Conservation (phyloP, 202 grass and related monocot species). For the Panicum hallii region DNA sequence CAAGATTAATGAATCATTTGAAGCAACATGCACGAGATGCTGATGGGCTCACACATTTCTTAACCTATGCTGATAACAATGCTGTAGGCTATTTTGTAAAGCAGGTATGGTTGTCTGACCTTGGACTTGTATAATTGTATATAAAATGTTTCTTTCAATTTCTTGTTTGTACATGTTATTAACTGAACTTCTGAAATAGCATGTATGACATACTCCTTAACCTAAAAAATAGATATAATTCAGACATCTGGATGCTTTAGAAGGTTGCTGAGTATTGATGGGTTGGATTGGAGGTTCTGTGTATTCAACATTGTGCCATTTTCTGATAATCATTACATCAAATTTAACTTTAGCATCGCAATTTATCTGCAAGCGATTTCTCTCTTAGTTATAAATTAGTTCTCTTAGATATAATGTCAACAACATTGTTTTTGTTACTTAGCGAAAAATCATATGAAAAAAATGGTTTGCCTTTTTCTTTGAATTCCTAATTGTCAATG, state of each 20-base stretch:
- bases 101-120: conserved; percentile 59
- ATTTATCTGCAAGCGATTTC: conserved; percentile 4
- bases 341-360: not conserved
- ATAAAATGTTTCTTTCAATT: not conserved
- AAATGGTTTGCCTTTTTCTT: not conserved
- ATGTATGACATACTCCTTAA: not conserved
- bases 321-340: not conserved
- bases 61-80: conserved; percentile 99
- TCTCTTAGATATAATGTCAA: not conserved
- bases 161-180: conserved; percentile 14
- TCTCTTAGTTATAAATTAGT: conserved; percentile 13
- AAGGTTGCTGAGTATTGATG: not conserved
- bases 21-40: conserved; percentile 97
- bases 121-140: conserved; percentile 8
- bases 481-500: conserved; percentile 10
- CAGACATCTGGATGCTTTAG: conserved; percentile 4
- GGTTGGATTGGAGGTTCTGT: conserved; percentile 9
- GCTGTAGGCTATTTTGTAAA: conserved; percentile 99
- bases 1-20: conserved; percentile 98
- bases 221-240: conserved; percentile 21
- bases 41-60: conserved; percentile 97
- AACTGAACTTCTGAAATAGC: not conserved
- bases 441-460: not conserved
- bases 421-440: conserved; percentile 12
- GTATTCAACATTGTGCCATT: not conserved